Percentiles rank a stretch among this genome's conserved stretches.
phyloP scores from a whole-genome alignment of 495 filamentous ascomycete species.

The Delitschia confertaspora region DNA sequence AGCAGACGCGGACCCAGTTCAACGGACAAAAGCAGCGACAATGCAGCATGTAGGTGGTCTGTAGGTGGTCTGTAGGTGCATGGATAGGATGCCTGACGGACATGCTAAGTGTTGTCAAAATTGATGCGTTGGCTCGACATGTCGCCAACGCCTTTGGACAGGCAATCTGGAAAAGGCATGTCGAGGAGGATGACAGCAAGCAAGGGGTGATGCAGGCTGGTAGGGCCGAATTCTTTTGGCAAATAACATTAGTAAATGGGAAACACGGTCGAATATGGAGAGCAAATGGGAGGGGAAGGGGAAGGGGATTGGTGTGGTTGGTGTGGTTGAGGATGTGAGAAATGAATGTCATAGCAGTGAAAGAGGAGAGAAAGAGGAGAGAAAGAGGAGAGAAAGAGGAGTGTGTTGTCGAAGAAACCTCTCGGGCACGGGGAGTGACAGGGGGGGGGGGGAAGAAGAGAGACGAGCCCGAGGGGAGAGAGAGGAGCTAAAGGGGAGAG shows the following conservation, averaged over 20 bases:
- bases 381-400: neutral
- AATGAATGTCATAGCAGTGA: neutral
- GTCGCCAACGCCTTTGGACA: constrained; percentile 25
- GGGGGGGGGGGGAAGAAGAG: too few relatives aligned
- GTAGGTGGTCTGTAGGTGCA: constrained; percentile 30
- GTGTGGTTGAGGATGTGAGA: constrained; percentile 4
- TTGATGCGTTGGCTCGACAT: constrained; percentile 31
- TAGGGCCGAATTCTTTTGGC: constrained; percentile 12
- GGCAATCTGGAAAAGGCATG: constrained; percentile 29
- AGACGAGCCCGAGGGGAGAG: too few relatives aligned
- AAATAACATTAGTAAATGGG: constrained; percentile 4
- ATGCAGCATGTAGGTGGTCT: too few relatives aligned
- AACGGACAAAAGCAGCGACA: constrained; percentile 26
- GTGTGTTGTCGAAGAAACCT: neutral
- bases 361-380: constrained; percentile 2
- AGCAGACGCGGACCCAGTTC: constrained; percentile 24
- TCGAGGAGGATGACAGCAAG: constrained; percentile 13
- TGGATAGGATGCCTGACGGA: constrained; percentile 28
- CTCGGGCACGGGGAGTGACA: too few relatives aligned
- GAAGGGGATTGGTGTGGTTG: neutral
- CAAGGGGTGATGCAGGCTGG: constrained; percentile 22
- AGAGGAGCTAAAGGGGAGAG: too few relatives aligned
- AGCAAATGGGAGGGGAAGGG: constrained; percentile 1
- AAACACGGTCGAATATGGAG: neutral
- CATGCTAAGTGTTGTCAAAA: constrained; percentile 31